Evolutionary conservation across 1,139 yeast genomes (phyloP), one percentile per base, ranked within the genome.

Genomic region (Sugiyamaella xylanicola): DNA sequence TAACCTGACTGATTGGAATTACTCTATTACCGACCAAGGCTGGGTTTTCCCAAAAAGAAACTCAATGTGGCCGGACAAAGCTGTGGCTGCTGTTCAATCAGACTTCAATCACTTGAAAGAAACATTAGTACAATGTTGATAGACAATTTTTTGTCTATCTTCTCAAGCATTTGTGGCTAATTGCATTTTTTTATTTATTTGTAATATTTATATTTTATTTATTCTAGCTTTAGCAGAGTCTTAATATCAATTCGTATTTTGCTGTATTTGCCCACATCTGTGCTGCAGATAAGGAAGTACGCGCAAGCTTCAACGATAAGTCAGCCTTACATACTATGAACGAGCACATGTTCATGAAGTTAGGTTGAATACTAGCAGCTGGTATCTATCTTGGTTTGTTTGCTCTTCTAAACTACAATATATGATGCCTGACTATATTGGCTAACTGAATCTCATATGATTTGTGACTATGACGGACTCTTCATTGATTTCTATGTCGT

Each of bases 41-140:
- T 48, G 51, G 51, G 51, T 48, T 13, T 27, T 48, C 17, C 51
- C 51, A 2, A 37, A 48, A n/a, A 19, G 44, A 37, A 40, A 20
- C 7, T 48, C 51, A 1, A 36, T 39, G 44, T 48, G 51, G 51
- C 51, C 51, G 4, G 51, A 48, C 39, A 27, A 19, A 9, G 43
- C 51, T 15, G 25, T 40, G n/a, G 51, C 44, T 4, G 44, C 17
- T n/a, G 44, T 48, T 11, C 51, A 48, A 22, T 15, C 32, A 7
- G 20, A 48, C 39, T 29, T 48, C 22, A 64, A 20, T 27, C 40
- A 37, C 45, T 53, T 17, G 40, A 51, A 46, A 22, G 29, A 45
- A 35, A 45, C 20, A 11, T 13, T 45, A 20, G 19, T 29, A 19
- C 8, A 32, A 13, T 32, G 37, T 32, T 32, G 15, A 32, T 8